These are phyloP conservation scores for Eucalyptus erythrocorys DNA, from an alignment of 345 rosid genomes.

Conservation along the genomic window DNA sequence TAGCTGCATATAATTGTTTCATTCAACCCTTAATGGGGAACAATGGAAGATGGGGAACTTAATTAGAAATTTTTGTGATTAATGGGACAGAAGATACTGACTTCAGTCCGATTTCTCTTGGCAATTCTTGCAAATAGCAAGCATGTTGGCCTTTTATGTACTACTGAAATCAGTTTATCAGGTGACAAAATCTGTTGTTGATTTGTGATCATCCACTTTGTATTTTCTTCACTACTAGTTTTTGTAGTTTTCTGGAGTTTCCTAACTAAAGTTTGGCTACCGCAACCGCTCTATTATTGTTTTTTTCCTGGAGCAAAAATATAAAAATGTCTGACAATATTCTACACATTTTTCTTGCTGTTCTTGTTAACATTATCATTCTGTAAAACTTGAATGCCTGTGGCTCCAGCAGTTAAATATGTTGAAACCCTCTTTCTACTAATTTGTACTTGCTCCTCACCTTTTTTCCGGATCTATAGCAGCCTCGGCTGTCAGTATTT, in stretches of 20 bases:
- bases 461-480: background rate
- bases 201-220: background rate
- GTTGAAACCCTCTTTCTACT: background rate
- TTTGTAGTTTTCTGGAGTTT: background rate
- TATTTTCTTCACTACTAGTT: background rate
- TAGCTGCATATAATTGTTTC: background rate
- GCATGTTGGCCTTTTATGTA: background rate
- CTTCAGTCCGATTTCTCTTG: background rate
- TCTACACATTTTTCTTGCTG: background rate
- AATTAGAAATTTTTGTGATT: background rate
- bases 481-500: background rate
- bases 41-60: background rate
- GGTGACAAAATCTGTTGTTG: background rate
- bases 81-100: background rate
- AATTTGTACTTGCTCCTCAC: background rate
- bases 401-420: background rate
- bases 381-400: background rate
- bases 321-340: background rate
- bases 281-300: background rate
- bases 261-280: background rate
- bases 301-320: background rate
- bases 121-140: background rate
- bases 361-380: background rate
- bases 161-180: background rate
- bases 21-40: background rate